These are phyloP conservation scores for Adansonia digitata DNA, from an alignment of 345 rosid genomes.

Conservation along the genomic window DNA sequence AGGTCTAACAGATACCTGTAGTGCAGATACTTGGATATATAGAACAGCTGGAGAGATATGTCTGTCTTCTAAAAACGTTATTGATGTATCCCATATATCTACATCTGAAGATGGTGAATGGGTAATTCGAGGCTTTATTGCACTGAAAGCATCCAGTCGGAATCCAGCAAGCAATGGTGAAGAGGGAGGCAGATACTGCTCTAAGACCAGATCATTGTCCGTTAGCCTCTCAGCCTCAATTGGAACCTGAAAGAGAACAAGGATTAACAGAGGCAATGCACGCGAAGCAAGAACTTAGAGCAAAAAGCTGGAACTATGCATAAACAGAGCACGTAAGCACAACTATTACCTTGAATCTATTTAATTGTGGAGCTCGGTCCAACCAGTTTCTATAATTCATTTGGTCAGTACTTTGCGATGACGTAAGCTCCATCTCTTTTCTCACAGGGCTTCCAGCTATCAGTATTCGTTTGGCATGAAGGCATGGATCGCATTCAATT, in stretches of 20 bases:
- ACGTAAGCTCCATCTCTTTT: conserved; percentile 30
- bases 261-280: conserved; percentile 5
- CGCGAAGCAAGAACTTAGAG: neutral
- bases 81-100: conserved; percentile 51
- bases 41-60: conserved; percentile 73
- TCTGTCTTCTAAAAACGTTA: conserved; percentile 69
- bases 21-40: conserved; percentile 70
- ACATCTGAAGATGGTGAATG: conserved; percentile 75
- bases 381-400: conserved; percentile 54
- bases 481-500: conserved; percentile 54
- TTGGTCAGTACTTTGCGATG: conserved; percentile 52
- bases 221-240: conserved; percentile 66
- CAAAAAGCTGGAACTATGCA: conserved; percentile 1
- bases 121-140: conserved; percentile 69
- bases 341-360: conserved; percentile 70
- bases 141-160: conserved; percentile 74
- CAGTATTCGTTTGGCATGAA: conserved; percentile 81
- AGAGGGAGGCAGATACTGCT: conserved; percentile 68
- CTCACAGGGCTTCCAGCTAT: conserved; percentile 60
- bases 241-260: conserved; percentile 53
- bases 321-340: neutral
- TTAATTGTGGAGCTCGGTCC: conserved; percentile 73
- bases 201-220: conserved; percentile 66
- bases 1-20: conserved; percentile 52
- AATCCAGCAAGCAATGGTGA: conserved; percentile 79